Base-by-base conservation (phyloP, 225 moss, liverwort and hornwort genomes). In the Straminergon stramineum region DNA sequence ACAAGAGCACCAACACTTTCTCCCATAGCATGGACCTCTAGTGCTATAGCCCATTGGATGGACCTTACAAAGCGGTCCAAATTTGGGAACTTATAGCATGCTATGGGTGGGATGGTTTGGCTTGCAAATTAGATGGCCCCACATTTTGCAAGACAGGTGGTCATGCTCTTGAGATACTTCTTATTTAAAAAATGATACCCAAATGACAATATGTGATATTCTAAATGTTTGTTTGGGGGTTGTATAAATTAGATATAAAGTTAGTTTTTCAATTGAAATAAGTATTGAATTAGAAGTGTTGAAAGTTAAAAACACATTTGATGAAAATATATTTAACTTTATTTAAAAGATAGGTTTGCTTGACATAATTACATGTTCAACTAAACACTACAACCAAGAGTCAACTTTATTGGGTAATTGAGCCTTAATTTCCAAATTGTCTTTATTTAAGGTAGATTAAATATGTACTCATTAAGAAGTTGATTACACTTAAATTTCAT, bases 401-500 rank as follows among this genome's bases (percentile, higher is more conserved):
- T 48, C 4, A 48, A 75, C 18, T 4, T 74, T 31, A 48, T 31
- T 31, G 11, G 18, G 0, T 45, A 11, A 0, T 0, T 31, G 2
- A 31, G 6, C 18, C 30, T 17, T 45, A 3, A 45, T 3, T 73
- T 73, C 28, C 6, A 22, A 22, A 73, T 73, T 10, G 28, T 17
- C 43, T 73, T 45, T 74, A 1, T 8, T 74, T n/a, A 14, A 17
- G 0, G 9, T 19, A 18, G 18, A 48, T 2, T 31, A 48, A 30
- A 2, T 30, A 48, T 28, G 3, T 45, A 17, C 6, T 28, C 30
- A 18, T 30, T 30, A 28, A 45, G 10, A 73, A 43, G 2, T 43
- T 73, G 6, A 75, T 45, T 28, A 6, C 3, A 74, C 3, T 30
- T 48, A 45, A 30, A 48, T 30, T 48, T 74, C 11, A 45, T 45